Conservation (phyloP, 2,329 filamentous ascomycete species). For the Raffaelea ambrosiae region DNA sequence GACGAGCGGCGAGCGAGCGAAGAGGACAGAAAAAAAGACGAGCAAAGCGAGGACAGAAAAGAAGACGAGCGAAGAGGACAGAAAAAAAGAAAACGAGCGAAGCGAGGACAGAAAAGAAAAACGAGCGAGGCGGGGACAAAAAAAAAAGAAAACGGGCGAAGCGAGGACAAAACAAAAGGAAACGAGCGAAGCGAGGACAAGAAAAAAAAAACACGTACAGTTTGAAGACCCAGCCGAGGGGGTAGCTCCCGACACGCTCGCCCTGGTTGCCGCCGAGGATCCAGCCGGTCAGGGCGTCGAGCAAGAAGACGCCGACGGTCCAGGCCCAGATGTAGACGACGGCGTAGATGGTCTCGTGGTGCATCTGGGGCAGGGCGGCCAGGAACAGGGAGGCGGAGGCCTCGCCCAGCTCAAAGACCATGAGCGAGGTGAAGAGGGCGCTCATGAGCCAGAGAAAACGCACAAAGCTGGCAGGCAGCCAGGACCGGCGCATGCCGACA, state of each 20-base stretch:
- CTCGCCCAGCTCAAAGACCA: conserved; percentile 60
- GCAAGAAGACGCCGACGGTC: conserved; percentile 56
- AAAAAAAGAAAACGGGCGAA: no score
- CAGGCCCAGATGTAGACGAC: conserved; percentile 64
- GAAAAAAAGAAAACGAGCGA: conserved; percentile 29
- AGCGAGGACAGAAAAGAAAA: conserved; percentile 30
- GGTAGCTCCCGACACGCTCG: conserved; percentile 60
- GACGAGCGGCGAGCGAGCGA: neutral
- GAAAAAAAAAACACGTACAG: conserved; percentile 39
- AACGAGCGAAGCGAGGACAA: conserved; percentile 38
- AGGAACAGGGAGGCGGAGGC: conserved; percentile 63
- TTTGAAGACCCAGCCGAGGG: conserved; percentile 64
- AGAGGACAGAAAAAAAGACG: conserved; percentile 34
- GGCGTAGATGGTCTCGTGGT: conserved; percentile 55
- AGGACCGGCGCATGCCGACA: conserved; percentile 39
- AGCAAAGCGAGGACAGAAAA: conserved; percentile 27
- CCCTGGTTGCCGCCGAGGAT: conserved; percentile 58
- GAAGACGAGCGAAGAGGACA: neutral
- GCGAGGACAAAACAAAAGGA: conserved; percentile 21
- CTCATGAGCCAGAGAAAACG: conserved; percentile 63
- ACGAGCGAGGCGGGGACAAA: conserved; percentile 35
- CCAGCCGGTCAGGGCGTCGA: conserved; percentile 58
- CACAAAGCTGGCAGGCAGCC: conserved; percentile 59
- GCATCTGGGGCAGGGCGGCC: conserved; percentile 44
- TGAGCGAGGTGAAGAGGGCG: conserved; percentile 51